Base-by-base conservation (phyloP, 306 rosid species). In the Vachellia collinsii region DNA sequence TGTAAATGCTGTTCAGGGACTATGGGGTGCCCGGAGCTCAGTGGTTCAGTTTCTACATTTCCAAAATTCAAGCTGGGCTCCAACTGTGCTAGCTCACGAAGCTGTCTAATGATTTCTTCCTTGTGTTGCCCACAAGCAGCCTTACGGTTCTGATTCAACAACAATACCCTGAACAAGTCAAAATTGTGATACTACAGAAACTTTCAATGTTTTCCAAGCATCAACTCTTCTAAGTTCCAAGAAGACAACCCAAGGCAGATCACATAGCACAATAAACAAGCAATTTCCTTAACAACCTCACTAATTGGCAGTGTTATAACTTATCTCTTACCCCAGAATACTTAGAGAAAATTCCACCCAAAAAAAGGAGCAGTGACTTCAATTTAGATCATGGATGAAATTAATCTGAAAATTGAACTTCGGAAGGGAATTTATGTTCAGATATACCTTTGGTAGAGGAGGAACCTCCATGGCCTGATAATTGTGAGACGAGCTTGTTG, bases 401-500 rank as follows among this genome's bases (percentile, higher is more conserved):
- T 20, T 47, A 43, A 66, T 44, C 43, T 50, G 47, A 48, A 48
- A 73, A 80, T 39, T 39, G 13, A 74, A 23, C 51, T 79, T 69
- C 63, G 66, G 10, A 38, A 72, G 20, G 16, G 20, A 48, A 59
- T 22, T 22, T 44, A 47, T 1, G 48, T 9, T 7, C 36, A 58
- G 23, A 58, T 22, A 39, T 77, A 94, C 98, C 97, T 92, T 94
- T 12, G 93, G 95, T 71, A 90, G 73, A 75, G 92, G 94, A 83
- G 97, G 98, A 84, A 92, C 90, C 70, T 87, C 92, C 92, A 90
- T 88, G 77, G 98, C 96, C 66, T 86, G 84, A 86, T 74, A 89
- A 23, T 80, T 84, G 58, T 84, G 94, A 34, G 87, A 79, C 67
- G 94, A 82, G 82, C 77, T 75, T 6, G 87, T 81, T n/a, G 90